phyloP scores from a whole-genome alignment of 306 rosid genomes.

The Mucuna pruriens region DNA sequence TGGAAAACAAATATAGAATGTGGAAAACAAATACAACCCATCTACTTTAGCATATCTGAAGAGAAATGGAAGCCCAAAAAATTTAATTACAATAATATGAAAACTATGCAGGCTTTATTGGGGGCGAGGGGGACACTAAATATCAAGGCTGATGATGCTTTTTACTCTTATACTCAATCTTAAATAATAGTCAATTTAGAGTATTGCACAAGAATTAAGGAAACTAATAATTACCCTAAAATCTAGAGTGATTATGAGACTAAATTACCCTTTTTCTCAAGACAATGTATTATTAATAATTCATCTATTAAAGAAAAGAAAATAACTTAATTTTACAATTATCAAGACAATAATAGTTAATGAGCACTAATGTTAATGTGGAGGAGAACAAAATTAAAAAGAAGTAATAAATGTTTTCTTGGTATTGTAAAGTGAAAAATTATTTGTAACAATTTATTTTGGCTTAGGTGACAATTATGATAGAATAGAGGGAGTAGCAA shows the following conservation, averaged over 20 bases:
- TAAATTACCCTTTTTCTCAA: background rate
- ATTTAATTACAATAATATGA: background rate
- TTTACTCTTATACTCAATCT: background rate
- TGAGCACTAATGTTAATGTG: background rate
- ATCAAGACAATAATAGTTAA: background rate
- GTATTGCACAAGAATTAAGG: background rate
- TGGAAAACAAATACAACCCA: background rate
- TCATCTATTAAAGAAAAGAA: background rate
- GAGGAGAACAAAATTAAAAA: background rate
- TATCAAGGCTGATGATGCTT: background rate
- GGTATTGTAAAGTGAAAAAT: background rate
- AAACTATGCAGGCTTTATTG: background rate
- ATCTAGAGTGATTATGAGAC: background rate
- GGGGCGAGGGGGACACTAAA: background rate
- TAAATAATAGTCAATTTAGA: background rate
- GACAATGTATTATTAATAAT: background rate
- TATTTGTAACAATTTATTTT: background rate
- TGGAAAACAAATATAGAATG: background rate
- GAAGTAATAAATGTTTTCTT: background rate
- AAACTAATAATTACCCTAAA: background rate
- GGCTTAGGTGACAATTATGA: background rate
- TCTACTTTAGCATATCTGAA: background rate
- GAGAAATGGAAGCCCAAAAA: background rate
- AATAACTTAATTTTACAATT: background rate
- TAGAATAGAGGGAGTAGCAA: background rate